Evolutionary conservation across 495 filamentous ascomycete genomes (phyloP), one percentile per base, ranked within the genome.

Genomic region (Staphylotrichum longicolle): DNA sequence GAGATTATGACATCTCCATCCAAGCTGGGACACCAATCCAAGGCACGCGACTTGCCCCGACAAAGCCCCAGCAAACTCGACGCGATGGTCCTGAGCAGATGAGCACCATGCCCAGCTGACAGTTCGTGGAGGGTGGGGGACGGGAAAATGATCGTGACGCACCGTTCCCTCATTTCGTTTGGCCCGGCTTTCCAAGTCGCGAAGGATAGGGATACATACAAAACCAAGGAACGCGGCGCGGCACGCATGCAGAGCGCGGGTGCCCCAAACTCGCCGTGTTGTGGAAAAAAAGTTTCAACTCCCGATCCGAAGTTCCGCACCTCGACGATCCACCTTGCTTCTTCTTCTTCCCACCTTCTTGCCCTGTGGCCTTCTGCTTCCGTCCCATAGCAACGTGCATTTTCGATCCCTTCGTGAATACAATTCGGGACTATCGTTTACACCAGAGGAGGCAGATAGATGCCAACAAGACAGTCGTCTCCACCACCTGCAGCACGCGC

Each of bases 261-360:
- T 20, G 11, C 27, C 3, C 20, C 37, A 15, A 44, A 39, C 37
- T 10, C 37, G 6, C 37, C 6, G 37, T 10, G 10, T 39, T 39
- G 37, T 39, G 5, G 37, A 51, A 52, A 58, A 57, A 58, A 50
- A 41, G 44, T 11, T 6, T 14, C 3, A 15, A n/a, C 45, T 58
- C 47, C 55, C 44, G 42, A 47, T 47, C 55, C 12, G 27, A 34
- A 32, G 20, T 7, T 30, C 20, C 20, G 45, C 46, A 50, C 20
- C 27, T 60, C 45, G 48, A 52, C 48, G 57, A 46, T 60, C 57
- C 57, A 60, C 57, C 44, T 45, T 37, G 40, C n/a, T 53, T 40
- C 45, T 60, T 46, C 57, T 27, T 27, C 20, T 27, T 35, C n/a
- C 52, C 42, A 15, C 33, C 9, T 52, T 62, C 52, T 48, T 33